These are phyloP conservation scores for Ustilaginoidea virens DNA, from an alignment of 2,329 filamentous ascomycete genomes.

Conservation along the genomic window DNA sequence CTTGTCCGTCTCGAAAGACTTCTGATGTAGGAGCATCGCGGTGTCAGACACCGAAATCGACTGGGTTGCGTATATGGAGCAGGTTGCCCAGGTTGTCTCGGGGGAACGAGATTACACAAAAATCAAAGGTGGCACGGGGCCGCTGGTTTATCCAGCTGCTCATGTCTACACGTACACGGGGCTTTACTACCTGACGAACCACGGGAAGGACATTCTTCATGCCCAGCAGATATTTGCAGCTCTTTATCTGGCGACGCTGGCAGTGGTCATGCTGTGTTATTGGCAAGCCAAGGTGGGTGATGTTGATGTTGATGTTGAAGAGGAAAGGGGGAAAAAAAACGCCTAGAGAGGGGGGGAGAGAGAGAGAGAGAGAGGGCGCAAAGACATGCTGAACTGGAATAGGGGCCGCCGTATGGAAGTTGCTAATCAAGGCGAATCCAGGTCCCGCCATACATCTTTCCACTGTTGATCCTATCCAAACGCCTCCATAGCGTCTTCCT, in stretches of 20 bases:
- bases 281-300: conserved; percentile 46
- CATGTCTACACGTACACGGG: conserved; percentile 84
- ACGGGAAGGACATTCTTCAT: conserved; percentile 57
- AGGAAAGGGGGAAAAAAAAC: too few species aligned
- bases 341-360: too few species aligned
- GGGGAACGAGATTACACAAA: conserved; percentile 82
- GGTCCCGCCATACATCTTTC: conserved; percentile 77
- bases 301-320: conserved; percentile 1
- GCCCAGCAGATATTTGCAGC: conserved; percentile 76
- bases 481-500: conserved; percentile 87
- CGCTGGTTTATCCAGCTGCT: conserved; percentile 84
- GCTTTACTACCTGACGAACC: conserved; percentile 63
- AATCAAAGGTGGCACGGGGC: conserved; percentile 79
- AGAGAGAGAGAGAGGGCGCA: too few species aligned
- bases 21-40: neutral
- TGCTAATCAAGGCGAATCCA: conserved; percentile 15
- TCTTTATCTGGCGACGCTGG: conserved; percentile 63
- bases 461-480: conserved; percentile 77
- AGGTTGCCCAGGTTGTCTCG: conserved; percentile 60
- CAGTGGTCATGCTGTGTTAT: conserved; percentile 72
- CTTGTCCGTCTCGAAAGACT: too few species aligned
- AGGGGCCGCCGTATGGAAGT: too few species aligned
- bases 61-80: conserved; percentile 95
- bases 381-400: too few species aligned
- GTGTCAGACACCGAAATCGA: conserved; percentile 82